A percentile compares a stretch with the other conserved stretches of the same genome.
phyloP scores from a whole-genome alignment of 2,329 filamentous ascomycete species.

The Elsinoe necatrix region DNA sequence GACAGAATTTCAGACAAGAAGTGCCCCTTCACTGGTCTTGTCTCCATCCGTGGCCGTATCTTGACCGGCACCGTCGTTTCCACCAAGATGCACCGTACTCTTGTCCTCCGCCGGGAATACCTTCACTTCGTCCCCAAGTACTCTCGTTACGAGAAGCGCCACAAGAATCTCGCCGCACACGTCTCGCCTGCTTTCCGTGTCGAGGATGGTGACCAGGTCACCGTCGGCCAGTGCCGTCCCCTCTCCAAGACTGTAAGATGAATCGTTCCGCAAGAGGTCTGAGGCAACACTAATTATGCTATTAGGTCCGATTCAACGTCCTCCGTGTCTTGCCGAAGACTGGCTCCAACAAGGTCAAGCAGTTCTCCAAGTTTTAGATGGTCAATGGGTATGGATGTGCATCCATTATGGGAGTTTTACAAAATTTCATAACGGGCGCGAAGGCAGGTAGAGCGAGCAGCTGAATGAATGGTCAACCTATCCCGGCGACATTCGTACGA shows the following conservation, averaged over 20 bases:
- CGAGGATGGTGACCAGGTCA: slow-evolving; percentile 98
- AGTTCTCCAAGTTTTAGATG: slow-evolving; percentile 94
- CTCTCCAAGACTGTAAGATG: slow-evolving; percentile 96
- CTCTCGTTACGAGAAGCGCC: slow-evolving; percentile 99
- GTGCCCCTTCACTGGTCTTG: slow-evolving; percentile 98
- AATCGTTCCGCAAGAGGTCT: neutral
- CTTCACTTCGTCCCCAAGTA: slow-evolving; percentile 99
- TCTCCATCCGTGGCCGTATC: slow-evolving; percentile 99
- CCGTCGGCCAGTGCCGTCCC: slow-evolving; percentile 98
- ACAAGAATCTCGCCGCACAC: slow-evolving; percentile 99
- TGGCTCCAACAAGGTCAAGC: slow-evolving; percentile 85
- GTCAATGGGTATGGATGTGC: slow-evolving; percentile 8
- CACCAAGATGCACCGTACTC: slow-evolving; percentile 99
- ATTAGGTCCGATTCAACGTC: slow-evolving; percentile 96
- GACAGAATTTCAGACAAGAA: slow-evolving; percentile 77
- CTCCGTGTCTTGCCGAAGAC: slow-evolving; percentile 96
- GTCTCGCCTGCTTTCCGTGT: slow-evolving; percentile 99
- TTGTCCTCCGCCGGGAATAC: slow-evolving; percentile 99
- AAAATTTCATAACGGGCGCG: neutral
- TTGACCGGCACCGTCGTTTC: slow-evolving; percentile 97
- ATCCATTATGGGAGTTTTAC: slow-evolving; percentile 9
- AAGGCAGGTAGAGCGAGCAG: slow-evolving; percentile 2
- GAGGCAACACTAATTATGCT: neutral
- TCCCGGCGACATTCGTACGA: neutral
- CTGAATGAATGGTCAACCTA: slow-evolving; percentile 5